phyloP scores from a whole-genome alignment of 2,329 filamentous ascomycete species.

The Aspergillus aculeatus region DNA sequence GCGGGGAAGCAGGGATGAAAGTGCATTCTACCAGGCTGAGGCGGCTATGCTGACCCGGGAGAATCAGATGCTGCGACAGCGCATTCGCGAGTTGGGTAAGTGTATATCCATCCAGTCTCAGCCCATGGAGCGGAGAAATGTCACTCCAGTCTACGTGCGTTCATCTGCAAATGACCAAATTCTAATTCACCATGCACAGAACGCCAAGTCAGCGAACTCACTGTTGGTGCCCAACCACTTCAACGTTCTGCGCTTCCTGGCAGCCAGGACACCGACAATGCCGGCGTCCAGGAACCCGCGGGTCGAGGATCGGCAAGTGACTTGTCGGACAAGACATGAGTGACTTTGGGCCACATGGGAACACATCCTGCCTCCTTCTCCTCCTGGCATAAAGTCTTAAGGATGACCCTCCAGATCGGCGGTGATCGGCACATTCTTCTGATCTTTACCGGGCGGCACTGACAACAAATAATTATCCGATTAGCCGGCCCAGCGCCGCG shows the following conservation, averaged over 20 bases:
- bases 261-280: slow-evolving; percentile 9
- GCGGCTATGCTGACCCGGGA: slow-evolving; percentile 47
- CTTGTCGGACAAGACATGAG: slow-evolving; percentile 23
- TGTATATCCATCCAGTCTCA: background rate
- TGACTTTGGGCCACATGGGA: slow-evolving; percentile 3
- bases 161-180: background rate
- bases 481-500: background rate
- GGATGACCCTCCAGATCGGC: background rate
- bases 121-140: background rate
- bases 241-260: slow-evolving; percentile 6
- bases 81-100: slow-evolving; percentile 49
- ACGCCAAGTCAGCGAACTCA: slow-evolving; percentile 33
- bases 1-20: slow-evolving; percentile 47
- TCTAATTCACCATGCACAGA: slow-evolving; percentile 21
- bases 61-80: slow-evolving; percentile 49
- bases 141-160: too few relatives aligned
- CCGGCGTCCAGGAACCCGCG: slow-evolving; percentile 12
- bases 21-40: slow-evolving; percentile 49
- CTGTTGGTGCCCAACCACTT: slow-evolving; percentile 12
- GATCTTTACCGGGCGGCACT: background rate
- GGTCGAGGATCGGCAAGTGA: slow-evolving; percentile 18
- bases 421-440: slow-evolving; percentile 4
- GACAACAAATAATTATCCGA: background rate
- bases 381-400: background rate
- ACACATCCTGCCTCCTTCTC: too few relatives aligned